Evolutionary conservation across 2,329 filamentous ascomycete species (phyloP).

Genomic region (Fusarium pseudograminearum): DNA sequence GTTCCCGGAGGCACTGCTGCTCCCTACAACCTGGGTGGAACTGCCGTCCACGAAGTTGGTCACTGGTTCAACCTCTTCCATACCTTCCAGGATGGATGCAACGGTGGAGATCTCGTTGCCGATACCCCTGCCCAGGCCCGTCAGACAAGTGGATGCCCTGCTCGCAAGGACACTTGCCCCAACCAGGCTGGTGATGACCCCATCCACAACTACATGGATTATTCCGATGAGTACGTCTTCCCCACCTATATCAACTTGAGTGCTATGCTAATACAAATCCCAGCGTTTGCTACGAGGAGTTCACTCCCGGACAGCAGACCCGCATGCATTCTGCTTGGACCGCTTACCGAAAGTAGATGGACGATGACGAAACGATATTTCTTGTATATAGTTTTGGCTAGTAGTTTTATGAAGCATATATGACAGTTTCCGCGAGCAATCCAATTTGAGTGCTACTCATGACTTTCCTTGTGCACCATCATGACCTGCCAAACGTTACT

Average conservation of each 20-base stretch:
- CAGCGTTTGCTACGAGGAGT: conserved; percentile 44
- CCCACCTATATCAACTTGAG: fast-evolving
- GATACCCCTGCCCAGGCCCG: conserved; percentile 57
- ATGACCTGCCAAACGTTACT: too few species aligned
- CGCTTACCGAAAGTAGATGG: conserved; percentile 26
- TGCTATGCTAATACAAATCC: fast-evolving
- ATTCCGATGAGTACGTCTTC: conserved; percentile 56
- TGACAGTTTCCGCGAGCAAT: not conserved
- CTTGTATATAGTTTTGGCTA: not conserved
- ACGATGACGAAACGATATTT: not conserved
- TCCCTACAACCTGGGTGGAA: conserved; percentile 51
- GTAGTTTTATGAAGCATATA: not conserved
- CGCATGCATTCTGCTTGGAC: conserved; percentile 43
- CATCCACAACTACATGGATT: conserved; percentile 56
- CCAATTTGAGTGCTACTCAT: fast-evolving
- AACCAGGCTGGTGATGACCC: conserved; percentile 50
- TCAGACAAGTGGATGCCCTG: conserved; percentile 52
- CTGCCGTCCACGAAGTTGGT: conserved; percentile 53
- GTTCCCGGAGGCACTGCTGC: conserved; percentile 54
- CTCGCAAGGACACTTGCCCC: conserved; percentile 52
- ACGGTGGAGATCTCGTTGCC: conserved; percentile 54
- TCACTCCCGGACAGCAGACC: conserved; percentile 39
- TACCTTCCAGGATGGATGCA: conserved; percentile 55
- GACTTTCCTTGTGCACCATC: not conserved
- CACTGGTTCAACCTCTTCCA: conserved; percentile 59